Percentiles rank a stretch among this genome's conserved stretches.
Evolutionary conservation across 2,329 filamentous ascomycete genomes (phyloP).

Genomic region (Aspergillus aculeatinus): DNA sequence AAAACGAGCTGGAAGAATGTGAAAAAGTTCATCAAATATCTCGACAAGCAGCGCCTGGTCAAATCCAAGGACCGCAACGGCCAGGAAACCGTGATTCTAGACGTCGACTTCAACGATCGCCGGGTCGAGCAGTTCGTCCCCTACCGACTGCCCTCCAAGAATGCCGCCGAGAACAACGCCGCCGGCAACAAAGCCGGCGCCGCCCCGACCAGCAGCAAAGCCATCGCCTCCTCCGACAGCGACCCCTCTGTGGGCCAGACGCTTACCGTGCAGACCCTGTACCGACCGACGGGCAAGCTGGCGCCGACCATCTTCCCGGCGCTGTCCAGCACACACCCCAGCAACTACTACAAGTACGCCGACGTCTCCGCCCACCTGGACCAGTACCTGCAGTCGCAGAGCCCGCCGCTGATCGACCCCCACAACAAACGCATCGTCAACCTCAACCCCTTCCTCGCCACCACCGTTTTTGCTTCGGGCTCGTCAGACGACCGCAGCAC

Average conservation of each 20-base stretch:
- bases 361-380: constrained; percentile 60
- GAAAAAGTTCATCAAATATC: constrained; percentile 67
- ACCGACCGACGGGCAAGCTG: constrained; percentile 58
- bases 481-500: constrained; percentile 57
- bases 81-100: constrained; percentile 62
- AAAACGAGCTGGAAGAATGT: constrained; percentile 70
- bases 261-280: constrained; percentile 52
- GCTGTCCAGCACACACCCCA: constrained; percentile 48
- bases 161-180: constrained; percentile 45
- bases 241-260: constrained; percentile 47
- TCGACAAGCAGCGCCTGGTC: constrained; percentile 63
- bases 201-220: constrained; percentile 28
- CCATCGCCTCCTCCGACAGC: constrained; percentile 25
- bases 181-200: constrained; percentile 35
- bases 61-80: constrained; percentile 65
- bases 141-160: constrained; percentile 62
- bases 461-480: constrained; percentile 57
- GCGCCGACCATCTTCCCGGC: constrained; percentile 54
- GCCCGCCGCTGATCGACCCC: constrained; percentile 51
- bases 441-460: constrained; percentile 62
- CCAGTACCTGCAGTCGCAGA: constrained; percentile 59
- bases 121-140: constrained; percentile 58
- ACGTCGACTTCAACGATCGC: constrained; percentile 63
- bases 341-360: constrained; percentile 58
- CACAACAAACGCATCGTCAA: constrained; percentile 62